Percentiles rank a stretch among this genome's conserved stretches.
Evolutionary conservation across 179 eudicot species (phyloP).

Genomic region (Spergularia azorica): DNA sequence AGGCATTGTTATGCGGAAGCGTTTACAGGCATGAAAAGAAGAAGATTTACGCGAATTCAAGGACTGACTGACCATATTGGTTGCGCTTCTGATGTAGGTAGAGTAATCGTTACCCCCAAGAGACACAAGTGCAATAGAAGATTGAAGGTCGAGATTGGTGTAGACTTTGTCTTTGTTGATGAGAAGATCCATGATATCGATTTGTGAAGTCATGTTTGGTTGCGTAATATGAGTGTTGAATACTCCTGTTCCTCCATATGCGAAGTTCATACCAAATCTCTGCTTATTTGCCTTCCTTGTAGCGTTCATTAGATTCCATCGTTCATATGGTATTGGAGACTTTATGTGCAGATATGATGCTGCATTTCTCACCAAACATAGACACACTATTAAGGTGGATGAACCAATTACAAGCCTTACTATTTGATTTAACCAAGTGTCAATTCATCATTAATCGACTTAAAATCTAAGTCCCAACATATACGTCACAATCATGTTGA

Average conservation of each 20-base stretch:
- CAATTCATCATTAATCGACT: no score
- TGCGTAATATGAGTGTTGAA: constrained; percentile 47
- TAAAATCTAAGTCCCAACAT: no score
- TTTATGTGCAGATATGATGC: constrained; percentile 36
- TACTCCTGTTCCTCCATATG: constrained; percentile 77
- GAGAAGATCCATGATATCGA: constrained; percentile 37
- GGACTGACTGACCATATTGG: constrained; percentile 23
- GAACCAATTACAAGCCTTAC: not conserved
- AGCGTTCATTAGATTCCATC: constrained; percentile 15
- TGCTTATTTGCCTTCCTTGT: not conserved
- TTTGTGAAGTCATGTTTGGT: constrained; percentile 66
- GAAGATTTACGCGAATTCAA: not conserved
- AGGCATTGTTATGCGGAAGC: not conserved
- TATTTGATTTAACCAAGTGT: no score
- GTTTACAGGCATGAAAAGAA: not conserved
- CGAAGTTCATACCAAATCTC: constrained; percentile 57
- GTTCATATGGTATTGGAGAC: constrained; percentile 36
- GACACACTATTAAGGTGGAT: not conserved
- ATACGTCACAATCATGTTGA: no score
- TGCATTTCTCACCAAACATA: constrained; percentile 5
- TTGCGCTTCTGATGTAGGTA: constrained; percentile 22
- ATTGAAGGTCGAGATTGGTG: constrained; percentile 20
- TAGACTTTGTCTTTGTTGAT: constrained; percentile 18
- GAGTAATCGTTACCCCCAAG: constrained; percentile 43
- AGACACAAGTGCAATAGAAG: constrained; percentile 37